Evolutionary conservation across 129 eudicot species (phyloP).

Genomic region (Lonicera japonica): DNA sequence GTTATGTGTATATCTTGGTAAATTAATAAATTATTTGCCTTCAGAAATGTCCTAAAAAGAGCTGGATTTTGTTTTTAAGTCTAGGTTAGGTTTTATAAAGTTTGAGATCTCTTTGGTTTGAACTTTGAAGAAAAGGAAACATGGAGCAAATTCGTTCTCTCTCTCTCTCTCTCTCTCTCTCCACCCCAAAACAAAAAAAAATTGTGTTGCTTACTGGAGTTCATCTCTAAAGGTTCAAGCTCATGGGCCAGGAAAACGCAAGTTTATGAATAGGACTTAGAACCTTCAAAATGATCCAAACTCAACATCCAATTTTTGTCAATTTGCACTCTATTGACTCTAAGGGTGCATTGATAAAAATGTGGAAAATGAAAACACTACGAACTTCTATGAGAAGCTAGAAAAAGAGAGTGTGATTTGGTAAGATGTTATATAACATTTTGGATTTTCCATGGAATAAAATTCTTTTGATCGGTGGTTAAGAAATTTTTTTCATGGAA

Average conservation of each 20-base stretch:
- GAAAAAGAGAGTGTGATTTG: too few species aligned
- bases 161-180: not conserved
- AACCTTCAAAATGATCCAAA: not conserved
- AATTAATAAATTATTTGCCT: not conserved
- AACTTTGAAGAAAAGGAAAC: too few species aligned
- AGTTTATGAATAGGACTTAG: not conserved
- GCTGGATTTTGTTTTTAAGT: not conserved
- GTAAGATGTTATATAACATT: too few species aligned
- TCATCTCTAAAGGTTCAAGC: not conserved
- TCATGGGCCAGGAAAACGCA: not conserved
- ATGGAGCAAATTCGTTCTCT: not conserved
- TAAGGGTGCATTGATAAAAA: too few species aligned
- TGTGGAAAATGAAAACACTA: too few species aligned
- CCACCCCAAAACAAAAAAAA: too few species aligned
- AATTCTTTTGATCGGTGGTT: too few species aligned
- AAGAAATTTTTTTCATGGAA: too few species aligned
- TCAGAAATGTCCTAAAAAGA: not conserved
- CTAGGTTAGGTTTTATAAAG: not conserved
- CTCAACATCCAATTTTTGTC: not conserved
- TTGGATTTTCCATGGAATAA: too few species aligned
- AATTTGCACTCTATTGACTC: not conserved
- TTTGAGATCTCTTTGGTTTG: not conserved
- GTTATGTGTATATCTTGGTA: too few species aligned
- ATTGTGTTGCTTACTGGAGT: not conserved
- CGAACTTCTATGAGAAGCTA: too few species aligned